phyloP scores from a whole-genome alignment of 2,329 filamentous ascomycete genomes.

The Colletotrichum agaves region DNA sequence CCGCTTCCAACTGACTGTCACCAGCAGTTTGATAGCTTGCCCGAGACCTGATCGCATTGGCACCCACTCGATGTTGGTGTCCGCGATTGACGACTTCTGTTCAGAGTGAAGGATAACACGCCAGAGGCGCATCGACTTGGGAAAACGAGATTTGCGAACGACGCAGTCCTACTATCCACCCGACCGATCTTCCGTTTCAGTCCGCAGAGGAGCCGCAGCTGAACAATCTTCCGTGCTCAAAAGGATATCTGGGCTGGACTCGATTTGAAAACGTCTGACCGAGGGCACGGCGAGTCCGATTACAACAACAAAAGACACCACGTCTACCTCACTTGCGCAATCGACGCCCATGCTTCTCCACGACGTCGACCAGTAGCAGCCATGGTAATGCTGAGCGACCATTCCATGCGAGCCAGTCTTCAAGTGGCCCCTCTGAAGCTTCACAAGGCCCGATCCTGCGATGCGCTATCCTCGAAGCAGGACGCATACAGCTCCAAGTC shows the following conservation, averaged over 20 bases:
- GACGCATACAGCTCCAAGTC: conserved; percentile 50
- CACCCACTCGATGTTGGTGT: conserved; percentile 22
- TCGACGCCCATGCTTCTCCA: conserved; percentile 51
- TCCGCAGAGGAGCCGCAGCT: conserved; percentile 25
- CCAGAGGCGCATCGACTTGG: conserved; percentile 23
- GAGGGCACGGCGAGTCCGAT: neutral
- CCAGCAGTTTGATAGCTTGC: conserved; percentile 22
- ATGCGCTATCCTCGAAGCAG: conserved; percentile 43
- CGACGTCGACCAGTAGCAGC: conserved; percentile 49
- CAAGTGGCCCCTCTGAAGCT: conserved; percentile 70
- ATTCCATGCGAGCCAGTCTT: conserved; percentile 65
- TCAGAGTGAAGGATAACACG: conserved; percentile 13
- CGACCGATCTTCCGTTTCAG: conserved; percentile 12
- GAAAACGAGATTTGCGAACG: neutral
- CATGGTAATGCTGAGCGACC: conserved; percentile 60
- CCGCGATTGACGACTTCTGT: conserved; percentile 17
- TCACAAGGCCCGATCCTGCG: conserved; percentile 52
- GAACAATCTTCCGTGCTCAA: conserved; percentile 6
- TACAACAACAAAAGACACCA: neutral
- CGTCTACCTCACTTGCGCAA: neutral
- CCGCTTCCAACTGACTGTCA: conserved; percentile 29
- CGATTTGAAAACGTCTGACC: conserved; percentile 1
- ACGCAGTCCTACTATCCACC: conserved; percentile 15
- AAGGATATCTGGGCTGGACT: conserved; percentile 1
- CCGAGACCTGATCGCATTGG: conserved; percentile 1